phyloP scores from a whole-genome alignment of 2,329 filamentous ascomycete species.

The Pseudocercospora fijiensis region DNA sequence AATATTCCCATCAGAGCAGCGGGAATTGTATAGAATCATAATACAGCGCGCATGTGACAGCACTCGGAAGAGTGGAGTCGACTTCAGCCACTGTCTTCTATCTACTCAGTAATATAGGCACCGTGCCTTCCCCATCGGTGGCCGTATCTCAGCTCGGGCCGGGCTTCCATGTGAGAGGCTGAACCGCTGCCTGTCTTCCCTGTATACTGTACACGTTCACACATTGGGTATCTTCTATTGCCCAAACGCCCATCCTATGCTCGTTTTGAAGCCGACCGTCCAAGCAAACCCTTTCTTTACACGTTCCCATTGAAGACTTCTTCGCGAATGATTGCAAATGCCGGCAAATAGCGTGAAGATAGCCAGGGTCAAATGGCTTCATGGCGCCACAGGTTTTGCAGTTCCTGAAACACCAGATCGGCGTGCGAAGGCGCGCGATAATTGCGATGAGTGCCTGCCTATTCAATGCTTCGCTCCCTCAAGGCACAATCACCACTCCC shows the following conservation, averaged over 20 bases:
- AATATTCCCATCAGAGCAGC: conserved; percentile 20
- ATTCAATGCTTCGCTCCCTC: conserved; percentile 13
- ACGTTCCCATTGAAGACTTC: not conserved
- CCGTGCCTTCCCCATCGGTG: not conserved
- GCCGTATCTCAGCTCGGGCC: not conserved
- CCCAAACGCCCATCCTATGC: conserved; percentile 7
- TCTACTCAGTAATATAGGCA: not conserved
- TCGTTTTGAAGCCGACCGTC: not conserved
- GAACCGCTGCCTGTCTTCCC: not conserved
- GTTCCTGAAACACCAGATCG: not conserved
- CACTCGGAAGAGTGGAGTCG: conserved; percentile 4
- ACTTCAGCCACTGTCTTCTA: not conserved
- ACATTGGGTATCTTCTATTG: conserved; percentile 11
- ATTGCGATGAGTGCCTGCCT: not conserved
- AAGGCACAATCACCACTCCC: conserved; percentile 52
- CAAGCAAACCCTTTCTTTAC: not conserved
- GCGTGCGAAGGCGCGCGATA: not conserved
- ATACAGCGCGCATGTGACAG: conserved; percentile 19
- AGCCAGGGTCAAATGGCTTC: not conserved
- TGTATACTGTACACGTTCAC: not conserved
- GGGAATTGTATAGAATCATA: conserved; percentile 27
- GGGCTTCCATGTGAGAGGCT: not conserved
- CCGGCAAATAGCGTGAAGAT: not conserved
- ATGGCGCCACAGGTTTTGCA: not conserved
- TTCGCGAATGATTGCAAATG: not conserved